phyloP scores from a whole-genome alignment of 768 basidiomycete genomes.

The Chlorophyllum brunneum region DNA sequence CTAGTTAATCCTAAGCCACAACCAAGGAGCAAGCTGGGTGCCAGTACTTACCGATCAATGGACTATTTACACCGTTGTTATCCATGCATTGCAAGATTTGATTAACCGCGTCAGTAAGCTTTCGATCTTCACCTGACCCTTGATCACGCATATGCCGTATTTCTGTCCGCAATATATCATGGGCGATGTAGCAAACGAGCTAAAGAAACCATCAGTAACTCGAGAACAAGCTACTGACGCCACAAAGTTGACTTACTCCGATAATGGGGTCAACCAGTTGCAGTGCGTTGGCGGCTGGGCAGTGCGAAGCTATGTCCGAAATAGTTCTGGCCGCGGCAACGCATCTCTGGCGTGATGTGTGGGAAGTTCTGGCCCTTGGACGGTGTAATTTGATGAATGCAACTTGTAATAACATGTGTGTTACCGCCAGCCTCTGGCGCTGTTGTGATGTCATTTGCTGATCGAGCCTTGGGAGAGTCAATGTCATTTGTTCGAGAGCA shows the following conservation, averaged over 20 bases:
- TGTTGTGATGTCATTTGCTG: slow-evolving; percentile 16
- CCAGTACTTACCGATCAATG: slow-evolving; percentile 5
- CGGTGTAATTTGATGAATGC: slow-evolving; percentile 28
- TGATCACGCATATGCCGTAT: neutral
- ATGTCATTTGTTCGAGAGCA: slow-evolving; percentile 21
- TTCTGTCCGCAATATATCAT: slow-evolving; percentile 8
- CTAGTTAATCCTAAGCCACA: neutral
- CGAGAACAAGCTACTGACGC: neutral
- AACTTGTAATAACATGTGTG: slow-evolving; percentile 28
- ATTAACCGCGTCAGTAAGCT: slow-evolving; percentile 1
- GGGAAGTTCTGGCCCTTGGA: neutral
- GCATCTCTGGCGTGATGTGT: slow-evolving; percentile 6
- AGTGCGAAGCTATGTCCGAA: slow-evolving; percentile 1
- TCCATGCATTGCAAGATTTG: slow-evolving; percentile 9
- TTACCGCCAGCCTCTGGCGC: slow-evolving; percentile 23
- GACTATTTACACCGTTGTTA: slow-evolving; percentile 1
- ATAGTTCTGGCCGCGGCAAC: slow-evolving; percentile 4
- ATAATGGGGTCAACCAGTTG: slow-evolving; percentile 3
- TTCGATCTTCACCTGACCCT: neutral
- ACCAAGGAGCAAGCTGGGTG: neutral
- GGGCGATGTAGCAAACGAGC: slow-evolving; percentile 8
- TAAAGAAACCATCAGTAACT: neutral
- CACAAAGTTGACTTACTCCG: neutral
- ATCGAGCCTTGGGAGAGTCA: slow-evolving; percentile 19
- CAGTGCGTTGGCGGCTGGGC: neutral